Evolutionary conservation across 371 early-diverging fungal species (phyloP), one percentile per base, ranked within the genome.

Genomic region (Dichotomocladium elegans): DNA sequence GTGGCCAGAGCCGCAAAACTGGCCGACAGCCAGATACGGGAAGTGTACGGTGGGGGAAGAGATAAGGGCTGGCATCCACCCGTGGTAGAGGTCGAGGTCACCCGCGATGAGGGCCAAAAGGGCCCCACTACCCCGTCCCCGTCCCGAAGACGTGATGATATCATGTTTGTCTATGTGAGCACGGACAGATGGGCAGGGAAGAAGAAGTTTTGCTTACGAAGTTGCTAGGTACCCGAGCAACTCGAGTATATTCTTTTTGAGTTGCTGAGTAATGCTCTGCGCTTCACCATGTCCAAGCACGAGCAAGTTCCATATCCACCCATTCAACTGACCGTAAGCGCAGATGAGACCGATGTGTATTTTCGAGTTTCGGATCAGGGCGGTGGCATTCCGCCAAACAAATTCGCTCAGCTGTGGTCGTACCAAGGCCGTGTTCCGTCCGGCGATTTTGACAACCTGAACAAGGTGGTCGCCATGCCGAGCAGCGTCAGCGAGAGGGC

Each of bases 241-340:
- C 81, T 96, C 49, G 93, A 95, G 66, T 94, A 94, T 63, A 90
- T 96, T 34, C 52, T 97, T n/a, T 93, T 89, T 55, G 98, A 96
- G 72, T 70, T 97, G 47, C 60, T 97, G 51, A 90, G 90, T 60
- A 97, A 97, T 72, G 82, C 91, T 22, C 89, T 94, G 68, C 72
- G 85, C 41, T 80, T 70, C 29, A 79, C 82, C 15, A 73, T 82
- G 61, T 46, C 54, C 7, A 46, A 58, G 22, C 78, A 64, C 29
- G 15, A 24, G 14, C 21, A n/a, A 46, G 42, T 51, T 15, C 17
- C 31, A 2, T 66, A 68, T 50, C 83, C 85, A 30, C 89, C 94
- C 1, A 89, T 95, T 44, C 73, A 79, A 42, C 86, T 94, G 22
- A 95, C 96, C 2, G 81, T 95, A 27, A 90, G 91, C 57, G 80